phyloP scores from a whole-genome alignment of 129 eudicot species.

The Flaveria linearis region DNA sequence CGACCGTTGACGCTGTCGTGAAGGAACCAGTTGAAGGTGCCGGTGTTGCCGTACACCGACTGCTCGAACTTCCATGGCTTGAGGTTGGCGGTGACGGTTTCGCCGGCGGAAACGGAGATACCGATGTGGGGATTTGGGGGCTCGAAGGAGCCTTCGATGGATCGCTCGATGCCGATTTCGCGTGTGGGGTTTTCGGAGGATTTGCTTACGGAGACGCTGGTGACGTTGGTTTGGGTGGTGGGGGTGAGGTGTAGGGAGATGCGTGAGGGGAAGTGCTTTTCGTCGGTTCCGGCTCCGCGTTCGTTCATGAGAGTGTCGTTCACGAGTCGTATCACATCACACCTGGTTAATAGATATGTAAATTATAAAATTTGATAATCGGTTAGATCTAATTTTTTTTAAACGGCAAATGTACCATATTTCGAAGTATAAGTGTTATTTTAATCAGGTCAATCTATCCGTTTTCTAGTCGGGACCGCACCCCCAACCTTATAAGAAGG shows the following conservation, averaged over 20 bases:
- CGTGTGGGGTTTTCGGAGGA: conserved; percentile 73
- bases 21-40: conserved; percentile 68
- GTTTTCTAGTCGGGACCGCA: no score
- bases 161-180: conserved; percentile 69
- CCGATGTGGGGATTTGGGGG: conserved; percentile 60
- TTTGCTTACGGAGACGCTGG: conserved; percentile 69
- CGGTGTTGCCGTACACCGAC: conserved; percentile 65
- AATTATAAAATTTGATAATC: no score
- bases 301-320: conserved; percentile 50
- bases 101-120: conserved; percentile 59
- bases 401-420: no score
- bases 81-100: conserved; percentile 59
- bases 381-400: no score
- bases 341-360: conserved; percentile 36
- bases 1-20: conserved; percentile 72
- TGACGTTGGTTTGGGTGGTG: conserved; percentile 47
- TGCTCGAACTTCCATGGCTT: conserved; percentile 97
- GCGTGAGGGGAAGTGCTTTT: conserved; percentile 92
- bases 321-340: conserved; percentile 65
- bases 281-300: conserved; percentile 76
- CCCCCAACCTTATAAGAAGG: no score
- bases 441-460: no score
- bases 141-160: conserved; percentile 71
- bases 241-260: conserved; percentile 80
- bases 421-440: no score